phyloP scores from a whole-genome alignment of 2,329 filamentous ascomycete genomes.

The Chaetomiaceae sp. region DNA sequence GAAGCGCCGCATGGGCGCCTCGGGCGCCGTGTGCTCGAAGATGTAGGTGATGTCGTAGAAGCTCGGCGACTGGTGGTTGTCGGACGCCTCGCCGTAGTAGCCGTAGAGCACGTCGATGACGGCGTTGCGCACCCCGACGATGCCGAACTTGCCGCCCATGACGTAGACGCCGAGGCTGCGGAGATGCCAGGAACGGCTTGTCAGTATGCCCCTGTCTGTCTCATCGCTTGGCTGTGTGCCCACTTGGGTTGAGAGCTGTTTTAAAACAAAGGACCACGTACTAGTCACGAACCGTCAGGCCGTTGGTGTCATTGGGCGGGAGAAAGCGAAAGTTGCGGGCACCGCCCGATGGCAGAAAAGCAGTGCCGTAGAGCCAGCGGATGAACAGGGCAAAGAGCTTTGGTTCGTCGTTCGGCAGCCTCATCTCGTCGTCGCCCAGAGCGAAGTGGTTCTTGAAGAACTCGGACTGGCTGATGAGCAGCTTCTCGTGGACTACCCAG shows the following conservation, averaged over 20 bases:
- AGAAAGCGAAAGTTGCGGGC: conserved; percentile 18
- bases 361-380: conserved; percentile 27
- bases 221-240: too few species aligned
- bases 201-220: too few species aligned
- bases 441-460: conserved; percentile 21
- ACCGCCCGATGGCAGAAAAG: conserved; percentile 19
- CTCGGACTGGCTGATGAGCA: conserved; percentile 21
- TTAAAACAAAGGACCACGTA: conserved; percentile 16
- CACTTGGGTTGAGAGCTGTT: too few species aligned
- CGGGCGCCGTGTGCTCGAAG: conserved; percentile 22
- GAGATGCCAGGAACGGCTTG: too few species aligned
- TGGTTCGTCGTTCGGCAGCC: conserved; percentile 19
- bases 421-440: conserved; percentile 15
- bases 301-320: conserved; percentile 13
- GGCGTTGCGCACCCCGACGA: conserved; percentile 23
- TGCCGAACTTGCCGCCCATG: conserved; percentile 24
- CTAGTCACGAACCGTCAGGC: conserved; percentile 23
- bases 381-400: conserved; percentile 24
- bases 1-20: conserved; percentile 24
- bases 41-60: conserved; percentile 24
- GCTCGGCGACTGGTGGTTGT: conserved; percentile 16
- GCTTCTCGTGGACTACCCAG: conserved; percentile 25
- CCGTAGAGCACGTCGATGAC: conserved; percentile 26
- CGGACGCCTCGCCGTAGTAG: conserved; percentile 20
- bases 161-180: conserved; percentile 27